Base-by-base conservation (phyloP, 2,329 filamentous ascomycete species). In the Aureobasidium lini region DNA sequence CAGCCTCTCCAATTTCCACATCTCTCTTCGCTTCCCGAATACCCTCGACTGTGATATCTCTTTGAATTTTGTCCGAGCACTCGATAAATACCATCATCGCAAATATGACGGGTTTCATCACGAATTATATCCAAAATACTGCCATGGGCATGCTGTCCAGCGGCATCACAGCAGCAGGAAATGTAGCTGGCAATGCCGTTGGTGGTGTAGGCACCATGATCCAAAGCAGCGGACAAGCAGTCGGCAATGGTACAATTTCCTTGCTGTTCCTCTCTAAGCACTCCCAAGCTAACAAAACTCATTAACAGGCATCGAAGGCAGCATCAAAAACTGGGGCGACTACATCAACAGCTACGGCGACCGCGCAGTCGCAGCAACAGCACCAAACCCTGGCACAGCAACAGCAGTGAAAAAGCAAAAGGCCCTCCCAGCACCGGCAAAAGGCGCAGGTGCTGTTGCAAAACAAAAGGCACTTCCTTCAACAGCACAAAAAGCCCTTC, bases 181-280 rank as follows among this genome's bases (percentile, higher is more conserved):
- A 64, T n/a, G 54, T 72, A 36, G 71, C 71, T 6, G 71, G 71
- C 32, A 72, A 72, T 59, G 66, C 70, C n/a, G 71, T 73, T 4
- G 69, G 68, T 37, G 69, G 70, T 31, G 68, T 69, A 13, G 71
- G 71, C 15, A 65, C 60, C 29, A 42, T 70, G 54, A 68, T 73
- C 29, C 70, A 72, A 59, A 68, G 65, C 43, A 62, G 66, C 11
- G 71, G 71, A 42, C 65, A 67, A 42, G 62, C 65, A 16, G 64
- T 72, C 36, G 70, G 70, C 53, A 64, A 69, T 64, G 69, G 71
- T 71, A 62, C n/a, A 37, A 16, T 13, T 1, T 8, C 28, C 18
- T 7, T 36, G 11, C 23, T n/a, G 18, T 10, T 4, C 8, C 13
- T 13, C 32, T 23, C 13, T n/a, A 23, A 40, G 5, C 6, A 44